phyloP scores from a whole-genome alignment of 768 basidiomycete species.

The Rhizopogon vesiculosus region DNA sequence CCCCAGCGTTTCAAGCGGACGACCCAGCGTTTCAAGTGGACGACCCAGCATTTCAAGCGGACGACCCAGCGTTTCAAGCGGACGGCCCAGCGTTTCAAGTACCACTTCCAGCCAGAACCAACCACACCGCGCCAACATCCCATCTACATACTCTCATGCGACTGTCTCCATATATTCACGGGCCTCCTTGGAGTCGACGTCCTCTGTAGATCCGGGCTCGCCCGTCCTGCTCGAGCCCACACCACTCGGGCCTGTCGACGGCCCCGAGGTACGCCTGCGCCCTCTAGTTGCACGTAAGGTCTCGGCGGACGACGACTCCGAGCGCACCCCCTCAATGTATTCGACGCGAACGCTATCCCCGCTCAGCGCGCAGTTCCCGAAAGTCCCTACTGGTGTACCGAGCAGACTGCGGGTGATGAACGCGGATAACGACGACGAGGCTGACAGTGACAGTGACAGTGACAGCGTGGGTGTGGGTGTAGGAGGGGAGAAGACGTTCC shows the following conservation, averaged over 20 bases:
- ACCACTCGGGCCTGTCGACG: background rate
- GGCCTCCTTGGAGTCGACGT: slow-evolving; percentile 21
- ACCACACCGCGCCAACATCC: background rate
- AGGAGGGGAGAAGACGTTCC: background rate
- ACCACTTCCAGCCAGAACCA: background rate
- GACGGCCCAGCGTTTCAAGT: slow-evolving; percentile 6
- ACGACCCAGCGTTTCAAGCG: slow-evolving; percentile 8
- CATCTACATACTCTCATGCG: background rate
- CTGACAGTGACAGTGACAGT: background rate
- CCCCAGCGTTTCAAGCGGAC: background rate
- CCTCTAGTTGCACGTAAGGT: slow-evolving; percentile 15
- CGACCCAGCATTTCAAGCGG: slow-evolving; percentile 6
- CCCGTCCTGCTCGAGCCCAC: background rate
- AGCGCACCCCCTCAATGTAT: slow-evolving; percentile 11
- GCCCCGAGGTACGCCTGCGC: slow-evolving; percentile 10
- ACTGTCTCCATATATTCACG: slow-evolving; percentile 7
- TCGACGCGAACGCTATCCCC: slow-evolving; percentile 13
- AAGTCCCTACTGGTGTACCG: slow-evolving; percentile 25
- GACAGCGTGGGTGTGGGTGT: slow-evolving; percentile 12
- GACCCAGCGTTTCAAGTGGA: slow-evolving; percentile 9
- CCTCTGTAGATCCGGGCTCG: background rate
- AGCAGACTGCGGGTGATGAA: slow-evolving; percentile 25
- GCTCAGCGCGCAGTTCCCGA: slow-evolving; percentile 25
- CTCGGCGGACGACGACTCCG: slow-evolving; percentile 12
- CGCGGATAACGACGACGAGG: slow-evolving; percentile 2